Evolutionary conservation across 345 rosid species (phyloP).

Genomic region (Noccaea bulbosa): DNA sequence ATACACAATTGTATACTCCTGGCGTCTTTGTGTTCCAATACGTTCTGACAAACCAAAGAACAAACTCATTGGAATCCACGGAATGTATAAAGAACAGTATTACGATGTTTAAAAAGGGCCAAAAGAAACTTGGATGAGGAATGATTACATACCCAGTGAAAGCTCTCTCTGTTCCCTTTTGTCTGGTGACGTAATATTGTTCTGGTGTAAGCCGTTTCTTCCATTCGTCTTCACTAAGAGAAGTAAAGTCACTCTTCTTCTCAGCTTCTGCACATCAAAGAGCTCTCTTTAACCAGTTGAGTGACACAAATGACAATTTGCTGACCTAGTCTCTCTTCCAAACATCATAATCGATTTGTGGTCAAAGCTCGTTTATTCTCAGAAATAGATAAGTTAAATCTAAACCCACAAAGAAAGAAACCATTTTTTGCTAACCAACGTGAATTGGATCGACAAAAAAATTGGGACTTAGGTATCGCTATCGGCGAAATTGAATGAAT

Average conservation of each 20-base stretch:
- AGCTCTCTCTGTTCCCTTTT: constrained; percentile 92
- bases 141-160: constrained; percentile 68
- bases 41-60: too few relatives aligned
- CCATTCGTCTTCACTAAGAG: constrained; percentile 70
- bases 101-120: neutral
- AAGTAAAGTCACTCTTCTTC: constrained; percentile 46
- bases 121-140: neutral
- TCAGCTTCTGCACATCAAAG: constrained; percentile 46
- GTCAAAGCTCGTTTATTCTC: neutral
- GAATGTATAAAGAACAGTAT: too few relatives aligned
- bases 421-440: neutral
- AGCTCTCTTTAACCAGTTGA: neutral
- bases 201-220: constrained; percentile 70
- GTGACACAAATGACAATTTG: neutral
- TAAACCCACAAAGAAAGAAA: constrained; percentile 9
- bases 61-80: too few relatives aligned
- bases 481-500: neutral
- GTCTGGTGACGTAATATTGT: constrained; percentile 76
- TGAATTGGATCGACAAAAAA: neutral
- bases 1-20: constrained; percentile 84
- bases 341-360: constrained; percentile 7
- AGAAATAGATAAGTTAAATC: neutral
- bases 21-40: constrained; percentile 81
- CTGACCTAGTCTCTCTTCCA: constrained; percentile 5
- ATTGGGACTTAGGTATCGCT: neutral